Evolutionary conservation across 352 stramenopile genomes (phyloP), one percentile per base, ranked within the genome.

Genomic region (Phytopythium vexans): DNA sequence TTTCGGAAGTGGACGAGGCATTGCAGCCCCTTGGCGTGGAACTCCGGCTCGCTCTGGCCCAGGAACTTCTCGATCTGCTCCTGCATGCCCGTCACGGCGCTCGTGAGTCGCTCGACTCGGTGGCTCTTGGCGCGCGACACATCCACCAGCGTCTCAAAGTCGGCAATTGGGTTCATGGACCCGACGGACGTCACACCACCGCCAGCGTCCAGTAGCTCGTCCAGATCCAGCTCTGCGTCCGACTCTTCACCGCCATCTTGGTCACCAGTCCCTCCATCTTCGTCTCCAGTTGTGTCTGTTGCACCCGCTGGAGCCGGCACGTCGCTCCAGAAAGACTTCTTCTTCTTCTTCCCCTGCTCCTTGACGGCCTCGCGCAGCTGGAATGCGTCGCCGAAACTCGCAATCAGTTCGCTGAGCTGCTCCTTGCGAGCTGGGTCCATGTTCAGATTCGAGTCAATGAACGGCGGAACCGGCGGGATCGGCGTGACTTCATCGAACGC

Each of bases 311-410:
- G 27, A 69, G 72, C 48, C 74, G 62, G 58, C 4, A 88, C 68
- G 41, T 93, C 82, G 47, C 83, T 94, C 83, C 81, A 94, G 48
- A 92, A 94, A 6, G 69, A 66, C 44, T 85, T 86, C 53, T 90
- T 91, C 72, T 88, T 92, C 31, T 66, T 58, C 44, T 77, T 74
- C 33, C 66, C 71, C 43, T 77, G 70, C 37, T 76, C 78, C 52
- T 88, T 83, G 1, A 89, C 73, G 0, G 83, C 83, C 51, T 92
- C 77, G 49, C 88, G 88, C 21, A 94, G 51, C 49, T 86, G 69
- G 57, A 94, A 94, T 41, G 77, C 70, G 34, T 88, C 71, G 8
- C 82, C 73, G 58, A 94, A 94, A 33, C 46, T 57, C 36, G 88
- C 69, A 42, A 94, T 86, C 40, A 88, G 58, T 14, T 61, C 69